Conservation (phyloP, 2,329 filamentous ascomycete species). For the Paradendryphiella salina region DNA sequence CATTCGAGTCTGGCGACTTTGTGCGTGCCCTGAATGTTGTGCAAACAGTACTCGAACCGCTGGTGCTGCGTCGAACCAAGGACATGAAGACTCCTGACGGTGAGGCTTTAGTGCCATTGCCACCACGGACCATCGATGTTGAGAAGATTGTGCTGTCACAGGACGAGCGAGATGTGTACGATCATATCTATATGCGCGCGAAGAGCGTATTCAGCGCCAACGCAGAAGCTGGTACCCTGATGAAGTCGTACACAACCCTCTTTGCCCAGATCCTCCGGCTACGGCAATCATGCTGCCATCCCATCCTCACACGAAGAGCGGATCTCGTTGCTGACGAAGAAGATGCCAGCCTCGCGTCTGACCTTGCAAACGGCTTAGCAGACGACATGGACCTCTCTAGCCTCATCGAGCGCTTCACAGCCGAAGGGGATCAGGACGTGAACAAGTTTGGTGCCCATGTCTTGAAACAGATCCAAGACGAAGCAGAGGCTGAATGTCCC, state of each 20-base stretch:
- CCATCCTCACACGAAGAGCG: conserved; percentile 82
- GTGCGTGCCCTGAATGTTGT: conserved; percentile 93
- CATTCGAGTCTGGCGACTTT: conserved; percentile 94
- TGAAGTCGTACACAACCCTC: conserved; percentile 96
- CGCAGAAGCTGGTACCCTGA: conserved; percentile 84
- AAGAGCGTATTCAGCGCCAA: conserved; percentile 85
- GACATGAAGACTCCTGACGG: conserved; percentile 96
- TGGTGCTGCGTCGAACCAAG: conserved; percentile 94
- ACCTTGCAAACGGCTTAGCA: conserved; percentile 77
- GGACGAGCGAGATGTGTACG: conserved; percentile 86
- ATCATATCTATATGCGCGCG: conserved; percentile 81
- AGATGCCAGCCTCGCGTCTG: conserved; percentile 74
- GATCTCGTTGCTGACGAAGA: conserved; percentile 85
- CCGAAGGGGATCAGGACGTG: conserved; percentile 60
- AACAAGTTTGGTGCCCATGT: conserved; percentile 85
- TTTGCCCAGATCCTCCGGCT: conserved; percentile 94
- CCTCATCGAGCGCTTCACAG: conserved; percentile 81
- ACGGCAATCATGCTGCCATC: conserved; percentile 92
- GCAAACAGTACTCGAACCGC: conserved; percentile 90
- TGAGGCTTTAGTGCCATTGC: conserved; percentile 77
- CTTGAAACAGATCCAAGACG: conserved; percentile 86
- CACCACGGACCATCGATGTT: conserved; percentile 79
- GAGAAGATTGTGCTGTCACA: conserved; percentile 84
- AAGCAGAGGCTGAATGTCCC: conserved; percentile 86
- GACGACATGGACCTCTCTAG: conserved; percentile 96